Evolutionary conservation across 2,329 filamentous ascomycete species (phyloP).

Genomic region (Raffaelea albimanens): DNA sequence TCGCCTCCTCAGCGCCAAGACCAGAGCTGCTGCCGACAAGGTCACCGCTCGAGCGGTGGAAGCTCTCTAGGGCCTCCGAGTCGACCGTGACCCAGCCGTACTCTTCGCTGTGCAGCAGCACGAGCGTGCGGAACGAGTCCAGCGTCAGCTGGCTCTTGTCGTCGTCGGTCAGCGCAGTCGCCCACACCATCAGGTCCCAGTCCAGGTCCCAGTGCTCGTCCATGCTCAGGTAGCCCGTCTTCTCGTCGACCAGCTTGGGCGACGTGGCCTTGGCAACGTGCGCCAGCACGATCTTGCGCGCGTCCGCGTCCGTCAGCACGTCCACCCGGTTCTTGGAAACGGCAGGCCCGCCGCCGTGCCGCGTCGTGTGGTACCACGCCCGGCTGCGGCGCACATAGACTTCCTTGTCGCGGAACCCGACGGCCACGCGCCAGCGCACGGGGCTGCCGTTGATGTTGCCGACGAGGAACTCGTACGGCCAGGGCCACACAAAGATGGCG

Average conservation of each 20-base stretch:
- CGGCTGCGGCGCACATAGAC: slow-evolving; percentile 72
- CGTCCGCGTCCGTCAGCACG: slow-evolving; percentile 37
- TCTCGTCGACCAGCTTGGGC: slow-evolving; percentile 55
- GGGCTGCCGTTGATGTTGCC: slow-evolving; percentile 52
- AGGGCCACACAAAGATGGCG: slow-evolving; percentile 58
- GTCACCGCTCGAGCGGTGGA: slow-evolving; percentile 16
- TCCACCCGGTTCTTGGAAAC: slow-evolving; percentile 36
- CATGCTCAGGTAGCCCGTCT: slow-evolving; percentile 83
- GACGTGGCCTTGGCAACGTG: slow-evolving; percentile 61
- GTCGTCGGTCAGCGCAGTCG: slow-evolving; percentile 56
- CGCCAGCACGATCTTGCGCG: slow-evolving; percentile 48
- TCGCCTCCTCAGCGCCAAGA: not conserved
- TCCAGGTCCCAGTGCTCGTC: slow-evolving; percentile 82
- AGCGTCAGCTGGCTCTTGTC: slow-evolving; percentile 43
- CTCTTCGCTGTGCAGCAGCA: slow-evolving; percentile 58
- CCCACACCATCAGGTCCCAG: slow-evolving; percentile 69
- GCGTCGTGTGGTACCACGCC: slow-evolving; percentile 47
- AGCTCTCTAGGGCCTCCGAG: not conserved
- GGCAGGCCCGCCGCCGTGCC: not conserved
- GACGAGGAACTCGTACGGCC: slow-evolving; percentile 64
- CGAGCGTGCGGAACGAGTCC: slow-evolving; percentile 61
- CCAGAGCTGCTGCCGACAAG: slow-evolving; percentile 18
- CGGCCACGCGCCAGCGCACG: slow-evolving; percentile 58
- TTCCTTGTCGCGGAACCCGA: slow-evolving; percentile 73
- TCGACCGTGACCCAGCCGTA: slow-evolving; percentile 66